These are phyloP conservation scores for Pleurotus pulmonarius DNA, from an alignment of 768 basidiomycete species.

Conservation along the genomic window DNA sequence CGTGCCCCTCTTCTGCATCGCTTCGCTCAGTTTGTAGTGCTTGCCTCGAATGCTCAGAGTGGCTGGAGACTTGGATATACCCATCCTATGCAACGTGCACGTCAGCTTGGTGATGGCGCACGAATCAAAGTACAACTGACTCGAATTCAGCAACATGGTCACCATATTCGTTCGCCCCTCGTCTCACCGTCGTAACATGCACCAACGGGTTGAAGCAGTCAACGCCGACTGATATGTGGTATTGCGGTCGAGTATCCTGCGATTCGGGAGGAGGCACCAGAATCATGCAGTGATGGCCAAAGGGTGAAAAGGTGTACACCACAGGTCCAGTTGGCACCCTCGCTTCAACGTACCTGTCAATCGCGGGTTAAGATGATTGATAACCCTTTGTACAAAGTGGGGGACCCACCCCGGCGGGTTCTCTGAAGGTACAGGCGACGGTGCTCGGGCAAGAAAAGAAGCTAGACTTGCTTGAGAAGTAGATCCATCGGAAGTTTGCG, in stretches of 20 bases:
- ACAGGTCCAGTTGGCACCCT: slow-evolving; percentile 2
- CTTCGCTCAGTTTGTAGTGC: not conserved
- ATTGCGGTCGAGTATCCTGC: slow-evolving; percentile 19
- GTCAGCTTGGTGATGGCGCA: too few species aligned
- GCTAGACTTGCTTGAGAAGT: too few species aligned
- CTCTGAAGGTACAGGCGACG: not conserved
- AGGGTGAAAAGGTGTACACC: slow-evolving; percentile 10
- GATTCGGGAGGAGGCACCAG: slow-evolving; percentile 17
- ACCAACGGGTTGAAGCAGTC: slow-evolving; percentile 34
- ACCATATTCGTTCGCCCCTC: slow-evolving; percentile 23
- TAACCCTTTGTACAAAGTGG: too few species aligned
- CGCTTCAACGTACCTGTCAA: slow-evolving; percentile 1
- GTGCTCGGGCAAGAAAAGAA: not conserved
- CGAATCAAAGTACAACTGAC: too few species aligned
- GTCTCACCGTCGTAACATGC: slow-evolving; percentile 28
- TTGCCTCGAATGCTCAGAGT: slow-evolving; percentile 9
- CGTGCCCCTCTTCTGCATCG: not conserved
- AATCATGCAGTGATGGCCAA: slow-evolving; percentile 14
- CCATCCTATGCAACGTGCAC: too few species aligned
- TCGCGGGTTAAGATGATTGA: not conserved
- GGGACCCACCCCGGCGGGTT: not conserved
- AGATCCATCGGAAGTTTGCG: too few species aligned
- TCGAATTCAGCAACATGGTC: slow-evolving; percentile 31
- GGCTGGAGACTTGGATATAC: slow-evolving; percentile 11
- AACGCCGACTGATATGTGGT: slow-evolving; percentile 27